Conservation (phyloP, 768 basidiomycete species). For the Lactarius vividus region DNA sequence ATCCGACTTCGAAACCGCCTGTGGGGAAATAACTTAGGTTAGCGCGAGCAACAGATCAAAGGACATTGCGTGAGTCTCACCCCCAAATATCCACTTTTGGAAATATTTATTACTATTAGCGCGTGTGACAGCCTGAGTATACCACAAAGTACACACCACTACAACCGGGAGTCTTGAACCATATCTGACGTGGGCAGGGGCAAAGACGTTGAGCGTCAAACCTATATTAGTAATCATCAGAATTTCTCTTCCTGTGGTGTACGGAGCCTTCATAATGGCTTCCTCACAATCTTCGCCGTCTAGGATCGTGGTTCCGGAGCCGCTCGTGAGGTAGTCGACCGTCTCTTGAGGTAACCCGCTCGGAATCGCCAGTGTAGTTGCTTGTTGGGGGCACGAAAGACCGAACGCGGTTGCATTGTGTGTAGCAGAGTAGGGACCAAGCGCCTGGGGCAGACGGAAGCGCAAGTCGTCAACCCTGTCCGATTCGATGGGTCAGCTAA, state of each 20-base stretch:
- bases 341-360: conserved; percentile 1
- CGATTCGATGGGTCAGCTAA: neutral
- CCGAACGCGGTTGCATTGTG: conserved; percentile 28
- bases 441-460: conserved; percentile 36
- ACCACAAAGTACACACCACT: conserved; percentile 23
- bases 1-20: conserved; percentile 4
- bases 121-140: neutral
- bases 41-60: neutral
- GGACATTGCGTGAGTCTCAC: conserved; percentile 3
- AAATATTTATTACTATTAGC: neutral
- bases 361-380: neutral
- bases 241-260: neutral
- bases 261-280: neutral
- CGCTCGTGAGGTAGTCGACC: neutral
- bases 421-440: conserved; percentile 20
- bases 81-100: conserved; percentile 30
- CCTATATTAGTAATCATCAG: conserved; percentile 11
- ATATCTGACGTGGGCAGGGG: conserved; percentile 15
- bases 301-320: neutral
- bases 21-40: neutral
- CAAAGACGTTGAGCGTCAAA: conserved; percentile 29
- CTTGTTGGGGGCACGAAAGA: conserved; percentile 30
- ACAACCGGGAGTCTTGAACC: conserved; percentile 28
- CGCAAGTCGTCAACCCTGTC: conserved; percentile 37
- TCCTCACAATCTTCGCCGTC: conserved; percentile 28